Conservation (phyloP, 2,329 filamentous ascomycete genomes). For the Pseudopyricularia javanii region DNA sequence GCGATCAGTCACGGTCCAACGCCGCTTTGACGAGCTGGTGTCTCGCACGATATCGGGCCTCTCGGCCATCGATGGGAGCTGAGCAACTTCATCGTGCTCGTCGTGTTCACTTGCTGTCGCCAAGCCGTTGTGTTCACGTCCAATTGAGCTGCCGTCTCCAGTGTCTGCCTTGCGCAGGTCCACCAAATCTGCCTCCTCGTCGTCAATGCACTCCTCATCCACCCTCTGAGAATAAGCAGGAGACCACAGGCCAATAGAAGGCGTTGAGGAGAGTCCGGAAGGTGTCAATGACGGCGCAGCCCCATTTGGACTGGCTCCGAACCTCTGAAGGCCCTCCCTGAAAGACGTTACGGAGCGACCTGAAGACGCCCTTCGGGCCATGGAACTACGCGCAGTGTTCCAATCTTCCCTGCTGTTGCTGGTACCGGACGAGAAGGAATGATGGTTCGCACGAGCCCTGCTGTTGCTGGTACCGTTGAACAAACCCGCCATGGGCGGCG, state of each 20-base stretch:
- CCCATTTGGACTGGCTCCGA: slow-evolving; percentile 1
- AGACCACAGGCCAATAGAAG: slow-evolving; percentile 36
- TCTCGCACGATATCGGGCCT: slow-evolving; percentile 21
- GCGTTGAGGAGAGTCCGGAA: slow-evolving; percentile 19
- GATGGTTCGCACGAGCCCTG: slow-evolving; percentile 24
- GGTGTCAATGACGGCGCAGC: slow-evolving; percentile 7
- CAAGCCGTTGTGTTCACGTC: neutral
- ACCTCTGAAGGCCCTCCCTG: slow-evolving; percentile 4
- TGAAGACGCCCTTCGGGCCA: slow-evolving; percentile 26
- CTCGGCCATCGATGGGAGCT: neutral
- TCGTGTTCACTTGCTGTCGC: neutral
- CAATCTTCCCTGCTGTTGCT: slow-evolving; percentile 8
- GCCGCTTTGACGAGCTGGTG: slow-evolving; percentile 31
- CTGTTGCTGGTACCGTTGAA: slow-evolving; percentile 4
- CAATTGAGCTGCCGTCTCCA: neutral
- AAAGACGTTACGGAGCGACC: slow-evolving; percentile 10
- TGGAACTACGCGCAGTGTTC: slow-evolving; percentile 18
- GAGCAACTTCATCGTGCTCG: neutral
- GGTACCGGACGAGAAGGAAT: slow-evolving; percentile 23
- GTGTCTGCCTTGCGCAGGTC: slow-evolving; percentile 17
- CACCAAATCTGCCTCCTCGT: slow-evolving; percentile 39
- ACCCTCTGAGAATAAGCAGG: slow-evolving; percentile 17
- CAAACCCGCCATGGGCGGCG: neutral
- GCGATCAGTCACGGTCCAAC: slow-evolving; percentile 44
- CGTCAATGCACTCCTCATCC: slow-evolving; percentile 20